Evolutionary conservation across 179 eudicot species (phyloP), one percentile per base, ranked within the genome.

Genomic region (Beta corolliflora): DNA sequence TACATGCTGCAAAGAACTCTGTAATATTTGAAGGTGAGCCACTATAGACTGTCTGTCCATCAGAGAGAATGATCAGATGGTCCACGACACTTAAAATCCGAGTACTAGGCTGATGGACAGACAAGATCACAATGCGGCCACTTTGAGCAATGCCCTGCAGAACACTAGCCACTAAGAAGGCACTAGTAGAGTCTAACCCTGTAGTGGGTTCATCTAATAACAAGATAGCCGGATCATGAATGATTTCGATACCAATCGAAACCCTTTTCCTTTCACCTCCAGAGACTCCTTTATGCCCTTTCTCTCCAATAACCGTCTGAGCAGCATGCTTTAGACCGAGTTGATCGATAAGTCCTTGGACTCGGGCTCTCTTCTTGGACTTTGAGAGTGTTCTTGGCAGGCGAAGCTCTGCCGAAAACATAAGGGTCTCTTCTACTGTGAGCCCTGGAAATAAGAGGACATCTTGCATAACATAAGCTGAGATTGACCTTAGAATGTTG

Each of bases 171-270:
- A 92, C 96, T 93, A 90, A 90, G 85, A 81, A 88, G 0, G 97
- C 95, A 12, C 92, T 92, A 19, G 96, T 93, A 0, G 96, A 93
- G 84, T 93, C 97, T 5, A 93, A 89, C 55, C 96, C 97, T 0
- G 97, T 92, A 6, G 97, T 93, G 45, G 97, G 97, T 72, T 93
- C 97, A 53, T 93, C 96, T 8, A 93, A 91, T 83, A 93, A 92
- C 11, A 93, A 86, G 58, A 93, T 60, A 11, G 92, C 88, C 0
- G 97, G 97, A 78, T 91, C 93, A 56, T 91, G 94, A 60, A 93
- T 88, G 76, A 92, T 92, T 75, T 92, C 94, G 11, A 81, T 89
- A 0, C 97, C 97, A 18, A 93, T 93, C 0, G 97, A 93, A 14
- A 91, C 94, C 44, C 97, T n/a, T n/a, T n/a, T n/a, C n/a, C n/a